phyloP scores from a whole-genome alignment of 1,284 basidiomycete species.

The Vanrija sp. region DNA sequence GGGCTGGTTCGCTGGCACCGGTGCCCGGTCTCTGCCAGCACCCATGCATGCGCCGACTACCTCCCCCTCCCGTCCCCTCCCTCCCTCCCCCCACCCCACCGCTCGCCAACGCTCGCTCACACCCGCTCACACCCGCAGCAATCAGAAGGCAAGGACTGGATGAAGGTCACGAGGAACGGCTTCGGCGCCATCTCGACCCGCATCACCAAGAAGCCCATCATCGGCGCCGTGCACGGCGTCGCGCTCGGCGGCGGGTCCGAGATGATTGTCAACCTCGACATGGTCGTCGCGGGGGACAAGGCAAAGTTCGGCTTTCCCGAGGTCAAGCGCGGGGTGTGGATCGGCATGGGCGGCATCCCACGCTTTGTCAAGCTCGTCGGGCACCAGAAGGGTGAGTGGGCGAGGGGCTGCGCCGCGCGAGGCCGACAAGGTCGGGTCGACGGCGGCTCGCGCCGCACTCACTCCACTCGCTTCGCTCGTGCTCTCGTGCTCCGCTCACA shows the following conservation, averaged over 20 bases:
- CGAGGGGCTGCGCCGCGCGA: not conserved
- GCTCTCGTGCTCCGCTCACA: too few species aligned
- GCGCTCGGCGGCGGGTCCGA: slow-evolving; percentile 16
- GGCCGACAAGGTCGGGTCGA: not conserved
- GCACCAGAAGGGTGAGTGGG: slow-evolving; percentile 1
- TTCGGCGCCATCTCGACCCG: slow-evolving; percentile 14
- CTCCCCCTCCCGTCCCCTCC: too few species aligned
- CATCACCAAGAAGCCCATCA: slow-evolving; percentile 19
- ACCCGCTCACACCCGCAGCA: not conserved
- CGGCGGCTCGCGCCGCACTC: too few species aligned
- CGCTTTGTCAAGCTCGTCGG: slow-evolving; percentile 17
- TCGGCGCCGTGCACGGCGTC: slow-evolving; percentile 16
- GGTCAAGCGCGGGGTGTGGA: slow-evolving; percentile 19
- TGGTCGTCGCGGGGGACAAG: slow-evolving; percentile 11
- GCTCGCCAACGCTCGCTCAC: too few species aligned
- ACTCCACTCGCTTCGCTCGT: too few species aligned
- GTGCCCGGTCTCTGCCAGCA: too few species aligned
- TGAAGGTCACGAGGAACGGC: slow-evolving; percentile 3
- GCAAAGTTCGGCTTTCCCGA: slow-evolving; percentile 16
- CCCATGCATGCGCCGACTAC: too few species aligned
- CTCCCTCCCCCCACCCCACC: too few species aligned
- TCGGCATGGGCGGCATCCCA: slow-evolving; percentile 10
- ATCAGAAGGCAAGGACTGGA: not conserved
- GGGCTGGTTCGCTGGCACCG: too few species aligned
- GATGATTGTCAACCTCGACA: slow-evolving; percentile 19